phyloP scores from a whole-genome alignment of 1,284 basidiomycete genomes.

The Butyriboletus appendiculatus region DNA sequence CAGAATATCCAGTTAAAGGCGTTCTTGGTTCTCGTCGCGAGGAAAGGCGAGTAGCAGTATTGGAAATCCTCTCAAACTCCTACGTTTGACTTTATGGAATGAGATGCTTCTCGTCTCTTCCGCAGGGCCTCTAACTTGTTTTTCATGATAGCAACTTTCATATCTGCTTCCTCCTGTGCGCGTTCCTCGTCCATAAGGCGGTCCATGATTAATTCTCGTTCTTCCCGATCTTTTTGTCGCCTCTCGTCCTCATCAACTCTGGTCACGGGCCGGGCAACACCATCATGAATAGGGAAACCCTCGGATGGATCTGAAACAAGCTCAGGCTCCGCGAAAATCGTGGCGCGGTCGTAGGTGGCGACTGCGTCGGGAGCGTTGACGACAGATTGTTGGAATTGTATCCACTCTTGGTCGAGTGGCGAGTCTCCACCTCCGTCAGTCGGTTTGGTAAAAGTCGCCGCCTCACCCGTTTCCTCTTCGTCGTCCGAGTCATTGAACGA shows the following conservation, averaged over 20 bases:
- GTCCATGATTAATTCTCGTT: conserved; percentile 81
- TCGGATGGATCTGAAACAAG: conserved; percentile 46
- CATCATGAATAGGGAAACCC: conserved; percentile 52
- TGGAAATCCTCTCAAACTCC: conserved; percentile 9
- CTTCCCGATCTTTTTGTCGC: conserved; percentile 62
- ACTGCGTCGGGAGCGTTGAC: conserved; percentile 41
- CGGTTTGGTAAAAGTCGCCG: not conserved
- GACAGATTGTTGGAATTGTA: conserved; percentile 65
- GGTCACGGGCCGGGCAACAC: conserved; percentile 27
- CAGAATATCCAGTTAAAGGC: not conserved
- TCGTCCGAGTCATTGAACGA: conserved; percentile 46
- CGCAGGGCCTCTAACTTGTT: conserved; percentile 61
- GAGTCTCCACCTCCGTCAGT: conserved; percentile 20
- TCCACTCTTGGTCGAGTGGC: conserved; percentile 64
- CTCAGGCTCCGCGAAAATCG: conserved; percentile 67
- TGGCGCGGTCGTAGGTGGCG: conserved; percentile 67
- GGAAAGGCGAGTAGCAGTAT: not conserved
- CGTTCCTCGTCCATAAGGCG: conserved; percentile 76
- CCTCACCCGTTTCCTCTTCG: conserved; percentile 39
- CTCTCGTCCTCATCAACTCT: conserved; percentile 46
- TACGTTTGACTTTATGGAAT: conserved; percentile 28
- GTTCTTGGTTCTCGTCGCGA: not conserved
- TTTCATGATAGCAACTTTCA: conserved; percentile 66
- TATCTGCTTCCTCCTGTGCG: conserved; percentile 82
- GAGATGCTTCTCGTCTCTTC: conserved; percentile 50